Percentiles rank a stretch among this genome's conserved stretches.
Conservation (phyloP, 2,329 filamentous ascomycete species). For the Aspergillus oerlinghausenensis region DNA sequence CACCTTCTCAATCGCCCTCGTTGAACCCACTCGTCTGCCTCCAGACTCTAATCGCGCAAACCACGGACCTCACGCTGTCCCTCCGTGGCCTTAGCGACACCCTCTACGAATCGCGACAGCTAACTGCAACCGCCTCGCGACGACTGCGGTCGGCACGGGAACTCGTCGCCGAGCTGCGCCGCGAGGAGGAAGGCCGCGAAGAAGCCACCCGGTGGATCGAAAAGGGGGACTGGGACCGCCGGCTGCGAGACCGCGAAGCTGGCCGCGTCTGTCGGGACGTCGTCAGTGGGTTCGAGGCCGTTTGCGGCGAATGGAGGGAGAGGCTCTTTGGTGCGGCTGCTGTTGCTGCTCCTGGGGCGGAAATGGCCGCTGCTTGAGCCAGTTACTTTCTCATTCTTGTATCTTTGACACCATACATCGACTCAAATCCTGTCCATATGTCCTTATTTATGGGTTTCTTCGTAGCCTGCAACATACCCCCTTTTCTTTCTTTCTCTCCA, state of each 20-base stretch:
- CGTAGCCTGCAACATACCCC: neutral
- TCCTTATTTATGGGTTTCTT: neutral
- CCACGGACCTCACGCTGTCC: conserved; percentile 69
- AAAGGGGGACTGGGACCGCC: conserved; percentile 75
- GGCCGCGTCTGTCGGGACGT: conserved; percentile 81
- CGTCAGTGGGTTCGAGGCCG: conserved; percentile 84
- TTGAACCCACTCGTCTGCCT: conserved; percentile 59
- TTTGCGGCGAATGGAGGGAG: conserved; percentile 79
- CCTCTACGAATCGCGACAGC: conserved; percentile 88
- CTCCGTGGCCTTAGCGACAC: conserved; percentile 85
- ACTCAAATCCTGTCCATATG: neutral
- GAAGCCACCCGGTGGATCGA: conserved; percentile 79
- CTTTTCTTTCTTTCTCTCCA: neutral
- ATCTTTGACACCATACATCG: neutral
- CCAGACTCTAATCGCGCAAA: conserved; percentile 64
- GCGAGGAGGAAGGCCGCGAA: conserved; percentile 76
- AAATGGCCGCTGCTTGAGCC: conserved; percentile 29
- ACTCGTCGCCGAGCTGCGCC: conserved; percentile 76
- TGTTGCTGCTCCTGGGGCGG: conserved; percentile 24
- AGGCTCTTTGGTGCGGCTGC: conserved; percentile 56
- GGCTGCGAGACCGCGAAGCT: conserved; percentile 72
- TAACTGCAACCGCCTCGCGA: conserved; percentile 73
- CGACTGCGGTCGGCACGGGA: conserved; percentile 77
- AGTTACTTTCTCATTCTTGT: neutral
- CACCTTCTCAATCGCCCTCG: conserved; percentile 26